Base-by-base conservation (phyloP, 2,329 filamentous ascomycete genomes). In the Diaporthe sp. region DNA sequence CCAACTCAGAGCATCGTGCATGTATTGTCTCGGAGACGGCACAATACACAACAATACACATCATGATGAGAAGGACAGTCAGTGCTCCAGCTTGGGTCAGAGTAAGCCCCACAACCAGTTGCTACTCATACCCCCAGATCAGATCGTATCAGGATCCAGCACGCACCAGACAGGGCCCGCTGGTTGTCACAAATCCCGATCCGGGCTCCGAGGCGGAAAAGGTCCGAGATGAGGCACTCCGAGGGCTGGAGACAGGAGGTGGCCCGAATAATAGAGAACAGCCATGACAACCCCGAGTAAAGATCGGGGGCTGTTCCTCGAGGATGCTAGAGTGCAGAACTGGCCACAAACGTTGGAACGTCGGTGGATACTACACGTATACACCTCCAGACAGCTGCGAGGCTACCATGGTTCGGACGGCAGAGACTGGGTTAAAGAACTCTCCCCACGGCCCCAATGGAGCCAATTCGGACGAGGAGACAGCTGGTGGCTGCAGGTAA, bases 111-210 rank as follows among this genome's bases (percentile, higher is more conserved):
- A 49, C 39, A 3, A 4, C 28, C 17, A 49, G 7, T 42, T 58
- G 42, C 68, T 51, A 60, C 25, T 60, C 53, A 42, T 60, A 58
- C 9, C 28, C 39, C 37, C 53, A 49, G 22, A 71, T 49, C 53
- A 31, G 28, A 22, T 34, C 34, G n/a, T 71, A 70, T 20, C 65
- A 70, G 8, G 34, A 70, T 49, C 65, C 65, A 39, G 65, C 65
- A 28, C 49, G 65, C 31, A 22, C 22, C 31, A 53, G 20, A 2
- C 47, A n/a, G n/a, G 44, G 65, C 12, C 65, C 47, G 47, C 28
- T 70, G 47, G 47, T 70, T 8, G 65, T 70, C 65, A 70, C n/a
- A 34, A 70, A 70, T 28, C 65, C 65, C 12, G 65, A 70, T 25
- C 25, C 65, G 8, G 65, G 65, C 25, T 70, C 65, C 5, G 47